Evolutionary conservation across 768 basidiomycete genomes (phyloP), one percentile per base, ranked within the genome.

Genomic region (Phanerochaete carnosa): DNA sequence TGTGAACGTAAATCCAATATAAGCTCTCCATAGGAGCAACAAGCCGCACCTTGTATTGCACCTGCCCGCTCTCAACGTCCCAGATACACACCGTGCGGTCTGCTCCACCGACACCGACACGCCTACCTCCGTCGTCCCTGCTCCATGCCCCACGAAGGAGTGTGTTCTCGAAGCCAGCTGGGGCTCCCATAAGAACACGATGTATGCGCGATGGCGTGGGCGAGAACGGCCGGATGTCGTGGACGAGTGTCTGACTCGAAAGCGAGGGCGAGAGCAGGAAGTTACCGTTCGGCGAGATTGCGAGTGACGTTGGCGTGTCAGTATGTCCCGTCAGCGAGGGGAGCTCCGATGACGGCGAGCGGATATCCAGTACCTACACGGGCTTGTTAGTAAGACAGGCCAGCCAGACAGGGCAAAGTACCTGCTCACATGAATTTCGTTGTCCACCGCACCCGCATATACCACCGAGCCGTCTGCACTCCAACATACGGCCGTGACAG

Each of bases 141-240:
- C 90, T 92, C 96, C 96, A 99, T 1, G 90, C 88, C 1, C 85
- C 92, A 58, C 85, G 81, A n/a, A 93, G 73, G 30, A 98, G 77
- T 0, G 90, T 84, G 60, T 90, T 88, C 74, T 99, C 97, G 69
- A 98, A 98, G 0, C 97, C 97, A 7, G 95, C 92, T 3, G 95
- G 94, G 0, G 94, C 89, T 39, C 97, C 97, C 30, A 80, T 84
- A 29, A 89, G 78, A 4, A 85, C 74, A 28, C 94, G 87, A 72
- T 97, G 92, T 66, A 95, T 75, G 39, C 94, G 83, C 26, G 86
- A 83, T 2, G 93, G 88, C 0, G 88, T 85, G 0, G 94, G 87
- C 1, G 94, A 92, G 77, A 98, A 99, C 0, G 97, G 96, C 30
- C 94, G 88, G 22, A 98, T 84, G 72, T 97, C 94, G 75, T 97